Evolutionary conservation across 257 asterid genomes (phyloP), one percentile per base, ranked within the genome.

Genomic region (Capsicum chinense): DNA sequence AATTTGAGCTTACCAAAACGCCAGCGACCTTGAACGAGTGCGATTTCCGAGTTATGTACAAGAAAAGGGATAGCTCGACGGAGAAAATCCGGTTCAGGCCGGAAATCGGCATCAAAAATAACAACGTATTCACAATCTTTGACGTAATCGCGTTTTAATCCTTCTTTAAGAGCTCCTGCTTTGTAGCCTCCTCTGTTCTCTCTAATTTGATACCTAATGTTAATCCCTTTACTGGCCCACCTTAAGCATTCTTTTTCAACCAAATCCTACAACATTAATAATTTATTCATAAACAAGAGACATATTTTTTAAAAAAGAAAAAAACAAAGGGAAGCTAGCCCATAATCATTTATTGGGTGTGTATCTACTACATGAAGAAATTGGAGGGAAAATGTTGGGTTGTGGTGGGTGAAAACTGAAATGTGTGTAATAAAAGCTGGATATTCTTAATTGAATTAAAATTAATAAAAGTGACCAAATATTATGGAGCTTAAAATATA

Each of bases 161-260:
- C 99, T 88, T 96, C 99, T 83, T 96, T 96, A 9, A 96, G 97
- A 59, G 99, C 99, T 19, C 99, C 99, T 6, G 99, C 99, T 85
- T 96, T 96, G 90, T 96, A 96, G 1, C 99, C 99, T 3, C 97
- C 97, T 80, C 99, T 87, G 3, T 87, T 82, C 83, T 92, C 93
- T 80, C 98, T 89, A 14, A 93, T 96, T 88, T 94, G 98, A 92
- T 96, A 96, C 26, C 83, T 84, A 64, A 95, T 92, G 80, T 96
- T 90, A 1, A 96, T 73, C 56, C 98, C 98, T 88, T 96, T 96
- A 88, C 93, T 90, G 11, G 93, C 97, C 99, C 99, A 96, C 58
- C 98, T 92, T 17, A 88, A 54, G 83, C 99, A 96, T 86, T 96
- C 99, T 59, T 85, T 96, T 91, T 96, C 99, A 57, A 96, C 92